A percentile compares a stretch with the other conserved stretches of the same genome.
These are phyloP conservation scores for Austroboletus rostrupii DNA, from an alignment of 1,284 basidiomycete species.

Conservation along the genomic window DNA sequence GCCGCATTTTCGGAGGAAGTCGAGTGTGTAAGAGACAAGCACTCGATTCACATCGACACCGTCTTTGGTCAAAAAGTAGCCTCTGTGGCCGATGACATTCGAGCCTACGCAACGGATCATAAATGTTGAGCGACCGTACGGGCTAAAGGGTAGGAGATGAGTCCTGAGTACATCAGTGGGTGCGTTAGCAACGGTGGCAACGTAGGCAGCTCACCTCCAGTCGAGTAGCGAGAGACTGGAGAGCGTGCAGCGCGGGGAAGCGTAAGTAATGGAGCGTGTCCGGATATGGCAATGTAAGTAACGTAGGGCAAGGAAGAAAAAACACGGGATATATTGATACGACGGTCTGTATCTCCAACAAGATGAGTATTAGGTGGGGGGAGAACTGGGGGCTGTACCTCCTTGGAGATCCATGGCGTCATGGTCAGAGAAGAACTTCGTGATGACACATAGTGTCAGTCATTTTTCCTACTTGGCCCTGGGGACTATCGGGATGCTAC, in stretches of 20 bases:
- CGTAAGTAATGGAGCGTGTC: too few species aligned
- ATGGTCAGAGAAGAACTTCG: slow-evolving; percentile 88
- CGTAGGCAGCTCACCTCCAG: too few species aligned
- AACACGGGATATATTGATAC: too few species aligned
- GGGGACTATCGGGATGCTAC: slow-evolving; percentile 85
- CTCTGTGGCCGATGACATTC: slow-evolving; percentile 93
- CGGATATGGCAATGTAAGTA: too few species aligned
- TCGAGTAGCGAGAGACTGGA: too few species aligned
- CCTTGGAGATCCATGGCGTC: slow-evolving; percentile 96
- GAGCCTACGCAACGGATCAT: slow-evolving; percentile 64
- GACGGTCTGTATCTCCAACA: too few species aligned
- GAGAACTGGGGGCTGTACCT: slow-evolving; percentile 43
- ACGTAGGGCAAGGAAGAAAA: too few species aligned
- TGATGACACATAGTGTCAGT: slow-evolving; percentile 92
- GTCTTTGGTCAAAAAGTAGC: slow-evolving; percentile 94
- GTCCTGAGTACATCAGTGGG: too few species aligned
- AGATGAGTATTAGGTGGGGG: slow-evolving; percentile 2
- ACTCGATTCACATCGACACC: slow-evolving; percentile 98
- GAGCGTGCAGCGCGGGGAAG: too few species aligned
- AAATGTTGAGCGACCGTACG: too few species aligned
- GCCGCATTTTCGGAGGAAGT: slow-evolving; percentile 79
- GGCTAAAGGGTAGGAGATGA: too few species aligned
- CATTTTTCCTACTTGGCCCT: slow-evolving; percentile 56
- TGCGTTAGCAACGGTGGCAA: too few species aligned
- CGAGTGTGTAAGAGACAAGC: slow-evolving; percentile 92